A percentile compares a stretch with the other conserved stretches of the same genome.
Conservation (phyloP, 2,329 filamentous ascomycete genomes). For the Penicillium sp. region DNA sequence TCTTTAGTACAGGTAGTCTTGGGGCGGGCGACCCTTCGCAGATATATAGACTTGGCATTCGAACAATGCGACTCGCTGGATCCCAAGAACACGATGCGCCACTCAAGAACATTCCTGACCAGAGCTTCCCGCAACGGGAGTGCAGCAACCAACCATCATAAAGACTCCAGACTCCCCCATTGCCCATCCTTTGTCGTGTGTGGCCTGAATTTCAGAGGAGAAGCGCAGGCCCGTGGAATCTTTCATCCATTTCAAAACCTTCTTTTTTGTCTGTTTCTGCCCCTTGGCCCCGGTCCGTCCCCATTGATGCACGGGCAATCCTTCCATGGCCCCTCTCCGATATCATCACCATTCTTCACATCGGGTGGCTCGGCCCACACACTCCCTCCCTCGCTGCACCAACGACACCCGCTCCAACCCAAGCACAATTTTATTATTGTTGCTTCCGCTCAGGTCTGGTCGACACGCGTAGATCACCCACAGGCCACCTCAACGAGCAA, state of each 20-base stretch:
- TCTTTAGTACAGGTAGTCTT: not conserved
- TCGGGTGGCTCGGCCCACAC: slow-evolving; percentile 28
- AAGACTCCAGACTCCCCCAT: not conserved
- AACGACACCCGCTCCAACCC: slow-evolving; percentile 17
- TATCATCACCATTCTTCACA: slow-evolving; percentile 26
- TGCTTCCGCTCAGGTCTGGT: slow-evolving; percentile 21
- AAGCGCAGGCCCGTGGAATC: not conserved
- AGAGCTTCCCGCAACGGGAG: not conserved
- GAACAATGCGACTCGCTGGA: not conserved
- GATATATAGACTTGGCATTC: slow-evolving; percentile 11
- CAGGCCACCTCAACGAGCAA: slow-evolving; percentile 18
- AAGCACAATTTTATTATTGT: slow-evolving; percentile 10
- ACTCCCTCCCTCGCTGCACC: slow-evolving; percentile 23
- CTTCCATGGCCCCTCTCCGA: slow-evolving; percentile 14
- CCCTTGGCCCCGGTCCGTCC: slow-evolving; percentile 13
- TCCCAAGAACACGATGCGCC: slow-evolving; percentile 9
- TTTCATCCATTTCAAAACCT: slow-evolving; percentile 3
- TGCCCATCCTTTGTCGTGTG: not conserved
- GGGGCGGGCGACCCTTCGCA: slow-evolving; percentile 1
- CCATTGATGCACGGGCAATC: slow-evolving; percentile 14
- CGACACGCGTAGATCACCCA: slow-evolving; percentile 24
- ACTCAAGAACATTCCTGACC: slow-evolving; percentile 3
- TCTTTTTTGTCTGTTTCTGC: slow-evolving; percentile 1
- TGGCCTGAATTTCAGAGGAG: not conserved
- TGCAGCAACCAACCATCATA: not conserved